Percentiles rank a stretch among this genome's conserved stretches.
phyloP scores from a whole-genome alignment of 1,284 basidiomycete species.

The Ceratobasidium theobromae region DNA sequence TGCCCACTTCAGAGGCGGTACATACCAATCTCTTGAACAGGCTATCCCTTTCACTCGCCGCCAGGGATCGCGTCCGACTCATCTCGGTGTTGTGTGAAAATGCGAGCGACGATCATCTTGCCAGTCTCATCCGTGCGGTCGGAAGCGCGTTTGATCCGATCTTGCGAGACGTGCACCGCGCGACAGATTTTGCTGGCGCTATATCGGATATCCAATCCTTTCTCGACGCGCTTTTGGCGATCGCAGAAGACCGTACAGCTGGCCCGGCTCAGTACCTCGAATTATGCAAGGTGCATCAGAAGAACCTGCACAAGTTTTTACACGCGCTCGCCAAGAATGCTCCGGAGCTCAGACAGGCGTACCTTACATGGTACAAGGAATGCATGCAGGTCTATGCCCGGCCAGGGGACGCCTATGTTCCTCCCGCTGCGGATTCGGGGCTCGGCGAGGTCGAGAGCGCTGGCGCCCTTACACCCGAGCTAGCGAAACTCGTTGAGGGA shows the following conservation, averaged over 20 bases:
- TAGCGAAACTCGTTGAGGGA: not conserved
- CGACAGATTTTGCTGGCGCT: conserved; percentile 23
- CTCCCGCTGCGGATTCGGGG: not conserved
- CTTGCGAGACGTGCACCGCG: conserved; percentile 8
- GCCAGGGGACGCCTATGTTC: not conserved
- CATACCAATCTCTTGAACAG: conserved; percentile 18
- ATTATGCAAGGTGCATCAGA: conserved; percentile 17
- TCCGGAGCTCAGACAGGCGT: conserved; percentile 19
- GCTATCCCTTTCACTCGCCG: conserved; percentile 13
- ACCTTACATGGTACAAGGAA: conserved; percentile 19
- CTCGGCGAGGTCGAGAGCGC: conserved; percentile 15
- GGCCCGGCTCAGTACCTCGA: conserved; percentile 8
- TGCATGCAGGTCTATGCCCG: conserved; percentile 25
- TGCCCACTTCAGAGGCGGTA: conserved; percentile 5
- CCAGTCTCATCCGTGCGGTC: conserved; percentile 7
- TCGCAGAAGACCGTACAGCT: conserved; percentile 11
- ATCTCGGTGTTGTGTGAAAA: conserved; percentile 17
- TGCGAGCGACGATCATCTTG: conserved; percentile 9
- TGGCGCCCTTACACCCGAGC: conserved; percentile 16
- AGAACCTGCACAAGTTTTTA: conserved; percentile 25
- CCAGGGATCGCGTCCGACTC: conserved; percentile 8
- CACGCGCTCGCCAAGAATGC: conserved; percentile 12
- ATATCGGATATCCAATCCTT: conserved; percentile 16
- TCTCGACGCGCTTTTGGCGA: conserved; percentile 2
- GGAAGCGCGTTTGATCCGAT: conserved; percentile 23